Evolutionary conservation across 345 rosid species (phyloP).

Genomic region (Geranium rotundifolium): DNA sequence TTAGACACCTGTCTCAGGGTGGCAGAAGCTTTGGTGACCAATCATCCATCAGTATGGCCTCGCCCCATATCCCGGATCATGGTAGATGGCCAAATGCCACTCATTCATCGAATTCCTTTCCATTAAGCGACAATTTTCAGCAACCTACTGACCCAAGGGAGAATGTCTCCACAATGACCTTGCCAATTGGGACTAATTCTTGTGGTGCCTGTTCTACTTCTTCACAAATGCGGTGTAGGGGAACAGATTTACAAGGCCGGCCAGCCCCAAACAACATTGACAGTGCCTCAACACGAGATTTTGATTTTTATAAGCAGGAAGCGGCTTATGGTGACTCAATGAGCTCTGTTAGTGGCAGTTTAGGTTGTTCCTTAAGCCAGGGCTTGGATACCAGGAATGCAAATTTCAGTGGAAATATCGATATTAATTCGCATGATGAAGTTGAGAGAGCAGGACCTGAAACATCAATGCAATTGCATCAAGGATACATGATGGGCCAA

Average conservation of each 20-base stretch:
- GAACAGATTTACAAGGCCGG: slow-evolving; percentile 19
- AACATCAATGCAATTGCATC: slow-evolving; percentile 23
- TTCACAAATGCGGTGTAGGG: slow-evolving; percentile 13
- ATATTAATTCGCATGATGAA: slow-evolving; percentile 25
- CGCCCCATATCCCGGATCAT: slow-evolving; percentile 23
- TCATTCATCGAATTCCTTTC: slow-evolving; percentile 32
- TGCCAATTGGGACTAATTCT: slow-evolving; percentile 25
- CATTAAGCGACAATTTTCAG: slow-evolving; percentile 17
- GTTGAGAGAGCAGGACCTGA: slow-evolving; percentile 26
- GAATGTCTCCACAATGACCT: slow-evolving; percentile 26
- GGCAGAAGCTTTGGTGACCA: slow-evolving; percentile 18
- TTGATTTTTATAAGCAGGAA: slow-evolving; percentile 26
- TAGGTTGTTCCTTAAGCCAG: slow-evolving; percentile 12
- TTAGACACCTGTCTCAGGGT: slow-evolving; percentile 21
- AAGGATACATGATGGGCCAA: slow-evolving; percentile 30
- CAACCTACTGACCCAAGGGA: slow-evolving; percentile 25
- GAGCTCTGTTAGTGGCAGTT: slow-evolving; percentile 25
- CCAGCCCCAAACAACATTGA: slow-evolving; percentile 12
- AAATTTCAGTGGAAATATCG: slow-evolving; percentile 21
- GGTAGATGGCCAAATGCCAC: slow-evolving; percentile 36
- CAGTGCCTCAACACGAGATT: slow-evolving; percentile 21
- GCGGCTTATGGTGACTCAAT: slow-evolving; percentile 18
- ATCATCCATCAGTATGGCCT: slow-evolving; percentile 25
- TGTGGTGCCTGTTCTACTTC: slow-evolving; percentile 27
- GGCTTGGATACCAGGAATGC: slow-evolving; percentile 27